Conservation (phyloP, 2,329 filamentous ascomycete genomes). For the Rugonectria rugulosa region DNA sequence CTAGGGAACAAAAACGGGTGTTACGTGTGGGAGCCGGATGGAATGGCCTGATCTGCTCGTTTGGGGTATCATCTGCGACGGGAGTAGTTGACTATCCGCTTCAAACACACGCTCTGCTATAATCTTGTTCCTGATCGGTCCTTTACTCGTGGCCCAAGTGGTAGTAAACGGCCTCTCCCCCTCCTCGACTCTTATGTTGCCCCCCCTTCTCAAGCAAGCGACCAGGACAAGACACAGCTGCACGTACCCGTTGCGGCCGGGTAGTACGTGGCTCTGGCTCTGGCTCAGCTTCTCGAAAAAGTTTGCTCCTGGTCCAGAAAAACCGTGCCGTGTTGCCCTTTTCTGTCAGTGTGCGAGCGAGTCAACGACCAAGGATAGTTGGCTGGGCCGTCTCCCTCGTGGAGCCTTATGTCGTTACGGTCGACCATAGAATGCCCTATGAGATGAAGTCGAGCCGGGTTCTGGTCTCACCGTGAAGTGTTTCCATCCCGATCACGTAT, state of each 20-base stretch:
- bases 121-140: not conserved
- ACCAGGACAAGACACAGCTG: conserved; percentile 28
- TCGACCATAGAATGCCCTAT: not conserved
- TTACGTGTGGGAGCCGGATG: conserved; percentile 15
- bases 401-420: not conserved
- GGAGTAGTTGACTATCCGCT: too few relatives aligned
- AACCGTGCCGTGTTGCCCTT: conserved; percentile 5
- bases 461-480: not conserved
- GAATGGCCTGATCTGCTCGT: not conserved
- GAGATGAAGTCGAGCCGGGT: not conserved
- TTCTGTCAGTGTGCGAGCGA: conserved; percentile 13
- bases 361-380: conserved; percentile 2
- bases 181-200: not conserved
- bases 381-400: conserved; percentile 1
- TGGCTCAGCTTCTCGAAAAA: conserved; percentile 13
- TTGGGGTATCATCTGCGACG: not conserved
- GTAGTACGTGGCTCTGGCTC: conserved; percentile 32
- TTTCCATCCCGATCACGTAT: not conserved
- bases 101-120: too few relatives aligned
- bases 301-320: not conserved
- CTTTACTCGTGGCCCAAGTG: too few relatives aligned
- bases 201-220: conserved; percentile 17
- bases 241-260: conserved; percentile 27
- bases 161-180: not conserved
- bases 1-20: conserved; percentile 25